Percentiles rank a stretch among this genome's conserved stretches.
Evolutionary conservation across 2,329 filamentous ascomycete species (phyloP).

Genomic region (Zasmidium citrigriseum): DNA sequence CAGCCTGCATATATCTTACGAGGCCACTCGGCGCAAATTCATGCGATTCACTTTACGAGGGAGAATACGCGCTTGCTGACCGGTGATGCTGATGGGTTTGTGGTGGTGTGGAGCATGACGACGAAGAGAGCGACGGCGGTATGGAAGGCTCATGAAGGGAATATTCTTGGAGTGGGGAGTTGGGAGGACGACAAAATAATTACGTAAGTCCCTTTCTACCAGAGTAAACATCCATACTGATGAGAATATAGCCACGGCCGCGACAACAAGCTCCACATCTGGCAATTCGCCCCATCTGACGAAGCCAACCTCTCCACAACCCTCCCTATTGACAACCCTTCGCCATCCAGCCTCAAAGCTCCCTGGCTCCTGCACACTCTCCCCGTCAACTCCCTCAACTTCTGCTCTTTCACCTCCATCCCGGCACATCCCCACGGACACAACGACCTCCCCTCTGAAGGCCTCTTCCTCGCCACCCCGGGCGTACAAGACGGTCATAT

Average conservation of each 20-base stretch:
- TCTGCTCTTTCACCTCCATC: conserved; percentile 78
- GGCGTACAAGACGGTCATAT: conserved; percentile 56
- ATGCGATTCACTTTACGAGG: conserved; percentile 72
- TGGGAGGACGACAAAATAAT: conserved; percentile 76
- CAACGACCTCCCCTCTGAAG: conserved; percentile 21
- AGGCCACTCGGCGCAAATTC: conserved; percentile 79
- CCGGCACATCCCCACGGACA: conserved; percentile 13
- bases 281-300: conserved; percentile 66
- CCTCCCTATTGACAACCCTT: conserved; percentile 66
- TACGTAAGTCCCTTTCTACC: conserved; percentile 63
- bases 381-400: conserved; percentile 90
- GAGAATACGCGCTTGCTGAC: conserved; percentile 76
- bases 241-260: conserved; percentile 70
- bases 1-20: conserved; percentile 73
- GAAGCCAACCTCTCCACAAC: conserved; percentile 66
- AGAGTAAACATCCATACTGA: conserved; percentile 7
- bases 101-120: conserved; percentile 81
- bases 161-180: conserved; percentile 71
- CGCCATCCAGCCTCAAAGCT: conserved; percentile 52
- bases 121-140: conserved; percentile 79
- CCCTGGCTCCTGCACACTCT: conserved; percentile 87
- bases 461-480: conserved; percentile 74
- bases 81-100: conserved; percentile 86
- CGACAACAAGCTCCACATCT: conserved; percentile 83
- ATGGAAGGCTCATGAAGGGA: conserved; percentile 80